Evolutionary conservation across 2,329 filamentous ascomycete genomes (phyloP).

Genomic region (Neofusicoccum sp.): DNA sequence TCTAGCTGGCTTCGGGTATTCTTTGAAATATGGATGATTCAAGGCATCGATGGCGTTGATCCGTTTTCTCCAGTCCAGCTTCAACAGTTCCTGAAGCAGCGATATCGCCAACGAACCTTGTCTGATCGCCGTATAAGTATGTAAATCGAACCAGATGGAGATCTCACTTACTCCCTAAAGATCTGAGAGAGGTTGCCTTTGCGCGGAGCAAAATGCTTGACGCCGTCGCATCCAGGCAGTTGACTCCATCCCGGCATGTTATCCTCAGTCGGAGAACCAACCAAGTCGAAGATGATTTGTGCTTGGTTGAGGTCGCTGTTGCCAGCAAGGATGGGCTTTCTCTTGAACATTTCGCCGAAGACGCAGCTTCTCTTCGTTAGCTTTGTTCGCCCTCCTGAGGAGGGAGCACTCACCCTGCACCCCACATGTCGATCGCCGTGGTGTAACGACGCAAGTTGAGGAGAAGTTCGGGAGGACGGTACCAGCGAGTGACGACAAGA

Average conservation of each 20-base stretch:
- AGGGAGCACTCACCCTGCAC: constrained; percentile 69
- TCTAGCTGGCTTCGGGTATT: constrained; percentile 70
- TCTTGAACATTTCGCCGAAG: constrained; percentile 95
- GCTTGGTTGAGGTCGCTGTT: constrained; percentile 87
- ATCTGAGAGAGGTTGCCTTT: constrained; percentile 66
- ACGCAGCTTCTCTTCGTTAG: constrained; percentile 66
- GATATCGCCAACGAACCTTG: constrained; percentile 71
- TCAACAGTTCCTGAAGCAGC: constrained; percentile 77
- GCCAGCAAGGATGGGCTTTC: constrained; percentile 87
- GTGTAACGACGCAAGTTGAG: constrained; percentile 88
- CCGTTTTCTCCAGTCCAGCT: constrained; percentile 81
- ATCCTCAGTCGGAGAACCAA: constrained; percentile 84
- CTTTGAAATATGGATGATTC: constrained; percentile 87
- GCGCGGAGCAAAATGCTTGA: constrained; percentile 61
- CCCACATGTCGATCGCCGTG: constrained; percentile 98
- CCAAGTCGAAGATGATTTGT: constrained; percentile 88
- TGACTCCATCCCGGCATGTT: constrained; percentile 89
- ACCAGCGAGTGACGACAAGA: constrained; percentile 97
- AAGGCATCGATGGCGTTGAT: constrained; percentile 94
- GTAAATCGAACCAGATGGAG: not conserved
- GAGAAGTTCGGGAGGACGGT: constrained; percentile 88
- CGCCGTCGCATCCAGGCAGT: constrained; percentile 75
- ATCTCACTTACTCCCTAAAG: constrained; percentile 65
- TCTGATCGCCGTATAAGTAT: constrained; percentile 37
- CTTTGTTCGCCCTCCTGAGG: not conserved